A percentile compares a stretch with the other conserved stretches of the same genome.
These are phyloP conservation scores for Dactylis glomerata DNA, from an alignment of 176 grass and related monocot genomes.

Conservation along the genomic window DNA sequence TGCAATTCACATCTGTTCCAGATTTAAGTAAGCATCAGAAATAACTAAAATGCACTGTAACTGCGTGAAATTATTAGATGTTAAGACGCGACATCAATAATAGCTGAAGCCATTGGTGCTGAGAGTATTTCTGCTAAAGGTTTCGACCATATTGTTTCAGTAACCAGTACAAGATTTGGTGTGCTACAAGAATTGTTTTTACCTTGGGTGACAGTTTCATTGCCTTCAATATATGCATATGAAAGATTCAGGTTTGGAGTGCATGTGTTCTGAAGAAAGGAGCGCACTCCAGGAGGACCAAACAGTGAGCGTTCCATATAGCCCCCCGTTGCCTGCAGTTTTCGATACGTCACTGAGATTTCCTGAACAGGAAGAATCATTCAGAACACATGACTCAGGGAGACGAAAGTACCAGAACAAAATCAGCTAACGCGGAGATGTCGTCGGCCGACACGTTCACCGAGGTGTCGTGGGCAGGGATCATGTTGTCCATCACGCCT, in stretches of 20 bases:
- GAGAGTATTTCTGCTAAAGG: neutral
- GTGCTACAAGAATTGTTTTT: neutral
- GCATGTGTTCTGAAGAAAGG: slow-evolving; percentile 48
- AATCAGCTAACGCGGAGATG: slow-evolving; percentile 21
- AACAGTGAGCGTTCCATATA: neutral
- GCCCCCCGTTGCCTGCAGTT: neutral
- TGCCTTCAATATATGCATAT: neutral
- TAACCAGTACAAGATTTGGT: slow-evolving; percentile 4
- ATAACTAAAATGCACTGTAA: neutral
- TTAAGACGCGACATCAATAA: neutral
- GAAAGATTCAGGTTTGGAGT: slow-evolving; percentile 30
- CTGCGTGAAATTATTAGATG: neutral
- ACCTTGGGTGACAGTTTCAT: neutral
- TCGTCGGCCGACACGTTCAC: slow-evolving; percentile 15
- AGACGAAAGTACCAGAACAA: slow-evolving; percentile 38
- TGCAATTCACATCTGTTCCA: slow-evolving; percentile 34
- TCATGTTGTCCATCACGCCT: slow-evolving; percentile 45
- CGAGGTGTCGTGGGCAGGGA: neutral
- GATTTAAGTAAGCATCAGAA: slow-evolving; percentile 1
- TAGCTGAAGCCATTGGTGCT: neutral
- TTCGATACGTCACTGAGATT: slow-evolving; percentile 8
- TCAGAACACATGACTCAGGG: neutral
- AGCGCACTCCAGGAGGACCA: neutral
- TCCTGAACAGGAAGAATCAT: neutral
- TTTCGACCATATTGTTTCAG: neutral